These are phyloP conservation scores for Lepiota venenata DNA, from an alignment of 768 basidiomycete genomes.

Conservation along the genomic window DNA sequence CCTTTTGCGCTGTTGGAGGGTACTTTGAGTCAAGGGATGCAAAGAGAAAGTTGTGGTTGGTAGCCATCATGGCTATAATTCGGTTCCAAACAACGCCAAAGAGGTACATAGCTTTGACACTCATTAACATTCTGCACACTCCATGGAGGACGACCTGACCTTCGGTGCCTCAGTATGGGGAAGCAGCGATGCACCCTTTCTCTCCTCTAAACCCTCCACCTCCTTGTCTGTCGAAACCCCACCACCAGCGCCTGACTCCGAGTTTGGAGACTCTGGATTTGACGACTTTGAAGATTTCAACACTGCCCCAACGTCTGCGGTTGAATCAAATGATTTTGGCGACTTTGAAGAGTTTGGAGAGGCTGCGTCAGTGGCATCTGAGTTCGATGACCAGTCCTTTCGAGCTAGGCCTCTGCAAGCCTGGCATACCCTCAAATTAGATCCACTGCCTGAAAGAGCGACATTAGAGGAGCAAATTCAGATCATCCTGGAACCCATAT, in stretches of 20 bases:
- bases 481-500: conserved; percentile 63
- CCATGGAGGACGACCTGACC: conserved; percentile 70
- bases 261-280: conserved; percentile 33
- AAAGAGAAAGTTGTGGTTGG: conserved; percentile 56
- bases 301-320: conserved; percentile 35
- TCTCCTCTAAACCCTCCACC: conserved; percentile 20
- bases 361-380: neutral
- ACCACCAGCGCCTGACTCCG: conserved; percentile 22
- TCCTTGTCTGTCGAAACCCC: conserved; percentile 16
- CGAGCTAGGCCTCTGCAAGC: conserved; percentile 39
- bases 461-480: conserved; percentile 63
- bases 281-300: conserved; percentile 68
- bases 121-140: conserved; percentile 1
- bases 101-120: conserved; percentile 10
- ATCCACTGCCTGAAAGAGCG: conserved; percentile 57
- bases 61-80: conserved; percentile 1
- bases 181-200: conserved; percentile 28
- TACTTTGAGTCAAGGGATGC: conserved; percentile 47
- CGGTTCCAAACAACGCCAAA: conserved; percentile 29
- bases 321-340: conserved; percentile 63
- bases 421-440: conserved; percentile 63
- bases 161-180: conserved; percentile 78
- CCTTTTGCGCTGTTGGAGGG: conserved; percentile 54
- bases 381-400: conserved; percentile 17
- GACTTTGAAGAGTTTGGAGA: conserved; percentile 87